Conservation (phyloP, 23 red algal species). For the Agarophyton chilense region DNA sequence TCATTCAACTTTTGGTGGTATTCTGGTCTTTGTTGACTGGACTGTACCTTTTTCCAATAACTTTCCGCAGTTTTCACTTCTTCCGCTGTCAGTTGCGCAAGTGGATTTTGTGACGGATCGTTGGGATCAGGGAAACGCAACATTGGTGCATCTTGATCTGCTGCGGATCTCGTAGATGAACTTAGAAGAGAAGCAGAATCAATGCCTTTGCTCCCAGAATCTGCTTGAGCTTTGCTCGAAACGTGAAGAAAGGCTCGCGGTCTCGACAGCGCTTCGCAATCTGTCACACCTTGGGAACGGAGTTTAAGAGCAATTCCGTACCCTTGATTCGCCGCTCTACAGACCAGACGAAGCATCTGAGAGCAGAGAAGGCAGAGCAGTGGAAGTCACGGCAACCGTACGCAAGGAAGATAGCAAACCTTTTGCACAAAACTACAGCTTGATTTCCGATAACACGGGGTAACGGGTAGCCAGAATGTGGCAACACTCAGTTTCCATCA, state of each 20-base stretch:
- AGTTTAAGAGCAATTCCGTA: background rate
- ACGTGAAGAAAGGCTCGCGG: background rate
- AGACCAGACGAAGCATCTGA: background rate
- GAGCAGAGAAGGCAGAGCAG: background rate
- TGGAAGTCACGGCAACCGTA: too few species aligned
- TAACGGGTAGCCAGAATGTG: too few species aligned
- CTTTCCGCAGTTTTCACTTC: constrained; percentile 17
- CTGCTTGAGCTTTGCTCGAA: background rate
- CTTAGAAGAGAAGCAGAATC: background rate
- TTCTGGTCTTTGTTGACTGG: background rate
- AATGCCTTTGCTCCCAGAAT: background rate
- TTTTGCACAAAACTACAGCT: too few species aligned
- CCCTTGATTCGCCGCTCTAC: background rate
- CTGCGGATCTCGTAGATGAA: background rate
- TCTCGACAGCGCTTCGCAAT: too few species aligned
- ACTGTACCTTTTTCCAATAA: constrained; percentile 33
- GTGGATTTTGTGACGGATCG: constrained; percentile 52
- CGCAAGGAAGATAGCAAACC: too few species aligned
- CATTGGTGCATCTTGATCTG: background rate
- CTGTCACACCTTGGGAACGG: background rate
- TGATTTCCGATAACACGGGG: too few species aligned
- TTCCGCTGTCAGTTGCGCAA: constrained; percentile 31
- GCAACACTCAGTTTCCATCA: too few species aligned
- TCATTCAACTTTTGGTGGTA: constrained; percentile 61
- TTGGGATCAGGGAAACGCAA: constrained; percentile 44